A percentile compares a stretch with the other conserved stretches of the same genome.
phyloP scores from a whole-genome alignment of 1,139 yeast genomes.

The Schwanniomyces etchellsii region DNA sequence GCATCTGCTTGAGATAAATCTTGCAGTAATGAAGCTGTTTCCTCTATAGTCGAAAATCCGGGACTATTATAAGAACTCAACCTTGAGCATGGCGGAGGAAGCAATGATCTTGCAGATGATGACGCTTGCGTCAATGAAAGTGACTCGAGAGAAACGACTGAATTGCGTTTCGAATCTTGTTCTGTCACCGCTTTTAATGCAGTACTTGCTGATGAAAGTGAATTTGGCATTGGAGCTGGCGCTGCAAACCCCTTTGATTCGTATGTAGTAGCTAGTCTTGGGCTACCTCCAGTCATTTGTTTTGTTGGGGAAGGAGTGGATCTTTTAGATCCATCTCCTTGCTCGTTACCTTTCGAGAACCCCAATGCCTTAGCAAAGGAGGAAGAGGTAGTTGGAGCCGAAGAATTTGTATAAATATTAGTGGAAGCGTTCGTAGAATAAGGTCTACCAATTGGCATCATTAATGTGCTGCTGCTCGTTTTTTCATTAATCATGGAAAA shows the following conservation, averaged over 20 bases:
- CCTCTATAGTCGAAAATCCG: constrained; percentile 11
- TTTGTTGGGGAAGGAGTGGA: constrained; percentile 16
- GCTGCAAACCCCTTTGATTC: constrained; percentile 22
- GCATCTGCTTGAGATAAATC: neutral
- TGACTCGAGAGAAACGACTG: constrained; percentile 16
- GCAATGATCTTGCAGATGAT: constrained; percentile 27
- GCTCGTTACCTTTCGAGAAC: constrained; percentile 10
- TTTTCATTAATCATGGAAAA: constrained; percentile 43
- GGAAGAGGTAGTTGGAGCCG: constrained; percentile 53
- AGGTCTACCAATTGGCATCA: constrained; percentile 18
- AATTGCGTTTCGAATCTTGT: constrained; percentile 17
- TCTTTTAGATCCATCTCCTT: constrained; percentile 8
- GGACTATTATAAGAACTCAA: constrained; percentile 37
- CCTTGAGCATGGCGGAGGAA: constrained; percentile 39
- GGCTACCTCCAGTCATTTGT: constrained; percentile 8
- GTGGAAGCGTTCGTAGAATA: neutral
- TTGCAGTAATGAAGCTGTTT: constrained; percentile 8
- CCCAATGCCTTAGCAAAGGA: constrained; percentile 45
- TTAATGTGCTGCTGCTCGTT: constrained; percentile 33
- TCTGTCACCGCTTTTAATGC: constrained; percentile 62
- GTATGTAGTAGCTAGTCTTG: constrained; percentile 3
- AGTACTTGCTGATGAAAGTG: constrained; percentile 49
- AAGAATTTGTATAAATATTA: constrained; percentile 28
- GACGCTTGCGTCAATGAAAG: constrained; percentile 6
- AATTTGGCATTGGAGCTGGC: constrained; percentile 28